These are phyloP conservation scores for Pontederia crassipes DNA, from an alignment of 176 grass and related monocot species.

Conservation along the genomic window DNA sequence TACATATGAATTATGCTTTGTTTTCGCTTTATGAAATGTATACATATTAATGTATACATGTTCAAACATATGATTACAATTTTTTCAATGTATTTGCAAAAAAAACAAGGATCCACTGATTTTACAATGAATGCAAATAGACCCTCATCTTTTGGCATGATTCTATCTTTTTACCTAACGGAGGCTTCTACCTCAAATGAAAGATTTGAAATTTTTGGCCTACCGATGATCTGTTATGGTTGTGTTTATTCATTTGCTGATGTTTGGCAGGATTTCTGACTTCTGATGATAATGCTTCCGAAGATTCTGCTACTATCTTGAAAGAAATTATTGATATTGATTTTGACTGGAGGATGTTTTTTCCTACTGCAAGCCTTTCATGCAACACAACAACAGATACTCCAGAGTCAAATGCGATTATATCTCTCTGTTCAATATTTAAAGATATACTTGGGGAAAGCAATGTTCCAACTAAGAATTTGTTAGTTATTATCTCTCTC, in stretches of 20 bases:
- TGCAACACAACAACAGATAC: slow-evolving; percentile 18
- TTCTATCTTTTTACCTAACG: too few species aligned
- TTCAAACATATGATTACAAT: too few species aligned
- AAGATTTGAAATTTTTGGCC: neutral
- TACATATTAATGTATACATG: too few species aligned
- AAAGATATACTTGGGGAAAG: slow-evolving; percentile 35
- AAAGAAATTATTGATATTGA: slow-evolving; percentile 49
- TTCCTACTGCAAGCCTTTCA: slow-evolving; percentile 22
- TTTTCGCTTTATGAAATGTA: too few species aligned
- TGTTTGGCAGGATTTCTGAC: slow-evolving; percentile 48
- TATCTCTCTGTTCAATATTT: slow-evolving; percentile 60
- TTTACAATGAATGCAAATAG: too few species aligned
- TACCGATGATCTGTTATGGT: slow-evolving; percentile 16
- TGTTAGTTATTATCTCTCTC: slow-evolving; percentile 48
- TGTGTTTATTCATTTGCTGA: slow-evolving; percentile 5
- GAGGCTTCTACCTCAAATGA: too few species aligned
- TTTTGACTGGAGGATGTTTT: slow-evolving; percentile 31
- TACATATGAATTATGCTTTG: too few species aligned
- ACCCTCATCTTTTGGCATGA: too few species aligned
- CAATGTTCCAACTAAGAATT: slow-evolving; percentile 30
- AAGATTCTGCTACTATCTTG: slow-evolving; percentile 47
- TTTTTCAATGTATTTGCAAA: too few species aligned
- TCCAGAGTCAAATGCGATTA: slow-evolving; percentile 34
- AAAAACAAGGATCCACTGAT: too few species aligned
- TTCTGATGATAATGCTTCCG: slow-evolving; percentile 44